These are phyloP conservation scores for Psilocybe mexicana DNA, from an alignment of 1,284 basidiomycete genomes.

Conservation along the genomic window DNA sequence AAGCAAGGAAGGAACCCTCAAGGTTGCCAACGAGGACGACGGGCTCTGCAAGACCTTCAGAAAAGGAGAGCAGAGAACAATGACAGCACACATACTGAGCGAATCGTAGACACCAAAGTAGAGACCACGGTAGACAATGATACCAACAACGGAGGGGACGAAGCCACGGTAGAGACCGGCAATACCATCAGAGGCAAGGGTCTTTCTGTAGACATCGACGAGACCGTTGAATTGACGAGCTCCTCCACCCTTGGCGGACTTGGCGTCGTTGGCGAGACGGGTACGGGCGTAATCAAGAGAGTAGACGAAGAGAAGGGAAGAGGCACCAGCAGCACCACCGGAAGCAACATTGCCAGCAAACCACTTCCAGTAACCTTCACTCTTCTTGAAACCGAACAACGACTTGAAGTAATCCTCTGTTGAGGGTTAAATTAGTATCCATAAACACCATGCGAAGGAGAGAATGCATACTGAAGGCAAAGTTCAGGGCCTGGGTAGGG, in stretches of 20 bases:
- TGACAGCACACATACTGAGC: slow-evolving; percentile 57
- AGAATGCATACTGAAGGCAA: slow-evolving; percentile 75
- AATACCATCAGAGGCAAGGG: slow-evolving; percentile 86
- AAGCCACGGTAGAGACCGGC: slow-evolving; percentile 95
- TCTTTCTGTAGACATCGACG: slow-evolving; percentile 93
- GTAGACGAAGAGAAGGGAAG: slow-evolving; percentile 96
- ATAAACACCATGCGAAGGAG: background rate
- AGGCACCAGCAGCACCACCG: slow-evolving; percentile 96
- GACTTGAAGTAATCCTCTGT: slow-evolving; percentile 97
- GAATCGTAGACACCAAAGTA: slow-evolving; percentile 96
- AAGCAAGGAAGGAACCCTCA: slow-evolving; percentile 88
- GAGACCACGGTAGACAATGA: slow-evolving; percentile 95
- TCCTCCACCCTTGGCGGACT: slow-evolving; percentile 90
- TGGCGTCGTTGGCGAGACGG: slow-evolving; percentile 95
- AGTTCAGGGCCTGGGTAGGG: slow-evolving; percentile 95
- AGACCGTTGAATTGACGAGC: slow-evolving; percentile 95
- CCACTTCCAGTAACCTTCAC: slow-evolving; percentile 88
- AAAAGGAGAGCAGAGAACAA: background rate
- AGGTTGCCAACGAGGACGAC: slow-evolving; percentile 88
- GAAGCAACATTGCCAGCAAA: slow-evolving; percentile 93
- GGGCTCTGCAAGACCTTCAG: slow-evolving; percentile 59
- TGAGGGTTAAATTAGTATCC: slow-evolving; percentile 14
- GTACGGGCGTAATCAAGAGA: slow-evolving; percentile 97
- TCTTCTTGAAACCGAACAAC: slow-evolving; percentile 89
- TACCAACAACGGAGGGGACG: slow-evolving; percentile 92